Evolutionary conservation across 1,284 basidiomycete genomes (phyloP).

Genomic region (Lentinus polychrous): DNA sequence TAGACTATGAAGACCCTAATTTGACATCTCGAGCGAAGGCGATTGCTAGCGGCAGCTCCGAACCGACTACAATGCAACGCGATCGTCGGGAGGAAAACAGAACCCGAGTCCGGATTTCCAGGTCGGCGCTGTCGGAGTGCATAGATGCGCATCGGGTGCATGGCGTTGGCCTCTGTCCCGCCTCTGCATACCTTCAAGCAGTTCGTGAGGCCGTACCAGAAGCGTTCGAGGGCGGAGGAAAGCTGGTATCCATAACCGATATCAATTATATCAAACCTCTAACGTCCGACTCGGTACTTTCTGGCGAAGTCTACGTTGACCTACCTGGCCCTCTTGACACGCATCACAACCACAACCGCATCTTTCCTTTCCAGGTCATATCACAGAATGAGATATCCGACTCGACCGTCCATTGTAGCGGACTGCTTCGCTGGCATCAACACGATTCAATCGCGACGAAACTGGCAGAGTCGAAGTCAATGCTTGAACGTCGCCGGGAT

Average conservation of each 20-base stretch:
- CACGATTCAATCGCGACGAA: constrained; percentile 28
- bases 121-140: constrained; percentile 16
- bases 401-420: constrained; percentile 37
- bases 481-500: constrained; percentile 28
- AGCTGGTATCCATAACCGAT: no score
- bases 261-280: no score
- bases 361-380: constrained; percentile 18
- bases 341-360: no score
- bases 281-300: no score
- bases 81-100: no score
- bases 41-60: no score
- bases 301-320: no score
- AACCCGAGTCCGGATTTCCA: no score
- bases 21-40: no score
- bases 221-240: constrained; percentile 13
- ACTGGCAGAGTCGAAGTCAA: constrained; percentile 31
- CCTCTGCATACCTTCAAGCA: constrained; percentile 60
- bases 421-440: constrained; percentile 35
- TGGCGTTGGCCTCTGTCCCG: constrained; percentile 55
- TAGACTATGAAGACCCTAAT: constrained; percentile 33
- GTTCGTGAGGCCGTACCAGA: constrained; percentile 38
- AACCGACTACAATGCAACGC: no score
- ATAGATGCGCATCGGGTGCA: constrained; percentile 57
- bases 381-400: constrained; percentile 31
- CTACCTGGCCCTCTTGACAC: no score